Percentiles rank a stretch among this genome's conserved stretches.
Conservation (phyloP, 345 rosid genomes). For the Linum trigynum region DNA sequence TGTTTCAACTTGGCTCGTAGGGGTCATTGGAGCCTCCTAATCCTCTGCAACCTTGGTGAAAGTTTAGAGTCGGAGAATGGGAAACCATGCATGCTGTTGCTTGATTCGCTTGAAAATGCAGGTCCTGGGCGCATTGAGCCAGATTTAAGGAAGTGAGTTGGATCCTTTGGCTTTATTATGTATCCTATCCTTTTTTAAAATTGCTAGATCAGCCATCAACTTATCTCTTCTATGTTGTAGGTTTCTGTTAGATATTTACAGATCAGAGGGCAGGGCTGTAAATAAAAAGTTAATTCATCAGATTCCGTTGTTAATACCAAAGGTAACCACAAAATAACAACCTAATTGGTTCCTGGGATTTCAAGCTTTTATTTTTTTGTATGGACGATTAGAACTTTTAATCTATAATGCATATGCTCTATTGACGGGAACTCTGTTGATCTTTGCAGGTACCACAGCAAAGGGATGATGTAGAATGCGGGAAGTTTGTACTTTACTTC, state of each 20-base stretch:
- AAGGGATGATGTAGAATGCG: constrained; percentile 56
- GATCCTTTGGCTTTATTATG: not conserved
- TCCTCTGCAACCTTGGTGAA: constrained; percentile 61
- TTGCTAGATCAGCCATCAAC: not conserved
- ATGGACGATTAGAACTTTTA: not conserved
- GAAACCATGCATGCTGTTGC: constrained; percentile 51
- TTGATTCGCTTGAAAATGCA: constrained; percentile 57
- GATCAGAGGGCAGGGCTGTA: constrained; percentile 44
- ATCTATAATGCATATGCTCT: not conserved
- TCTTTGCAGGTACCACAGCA: constrained; percentile 61
- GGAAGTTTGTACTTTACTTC: constrained; percentile 58
- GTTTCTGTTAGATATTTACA: constrained; percentile 50
- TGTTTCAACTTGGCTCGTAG: constrained; percentile 15
- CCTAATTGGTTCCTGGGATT: not conserved
- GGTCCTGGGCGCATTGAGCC: constrained; percentile 42
- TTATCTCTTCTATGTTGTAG: constrained; percentile 23
- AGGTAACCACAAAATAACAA: constrained; percentile 24
- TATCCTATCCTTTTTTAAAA: not conserved
- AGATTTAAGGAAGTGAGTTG: constrained; percentile 46
- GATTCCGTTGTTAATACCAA: constrained; percentile 51
- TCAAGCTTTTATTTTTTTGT: not conserved
- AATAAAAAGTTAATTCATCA: constrained; percentile 22
- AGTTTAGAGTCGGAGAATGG: constrained; percentile 28
- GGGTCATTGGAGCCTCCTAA: constrained; percentile 71
- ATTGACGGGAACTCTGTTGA: not conserved